Evolutionary conservation across 805 yeast genomes (phyloP), one percentile per base, ranked within the genome.

Genomic region (Candida germanica): DNA sequence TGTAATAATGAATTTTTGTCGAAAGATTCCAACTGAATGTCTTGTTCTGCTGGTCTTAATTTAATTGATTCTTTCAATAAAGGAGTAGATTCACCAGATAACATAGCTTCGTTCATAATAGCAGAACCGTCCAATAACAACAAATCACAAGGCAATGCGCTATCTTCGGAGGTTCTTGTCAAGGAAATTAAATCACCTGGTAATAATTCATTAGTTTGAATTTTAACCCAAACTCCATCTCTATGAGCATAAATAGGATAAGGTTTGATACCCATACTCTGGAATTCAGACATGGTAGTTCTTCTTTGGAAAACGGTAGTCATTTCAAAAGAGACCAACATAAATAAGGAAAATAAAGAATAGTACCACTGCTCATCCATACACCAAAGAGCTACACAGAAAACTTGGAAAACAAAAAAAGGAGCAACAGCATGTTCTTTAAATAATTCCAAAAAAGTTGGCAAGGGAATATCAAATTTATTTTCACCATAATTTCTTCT

Each of bases 371-470:
- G 83, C 49, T 91, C 97, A 64, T 93, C 98, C 77, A 93, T 77
- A 54, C 87, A 75, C 97, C 98, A 93, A 44, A 93, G 70, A 4
- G 91, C 95, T 40, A 91, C 94, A 56, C 97, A 89, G 59, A 93
- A 93, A 39, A 93, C 73, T 68, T 93, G 98, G 70, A 93, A 93
- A 17, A 93, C 96, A 51, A 93, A 93, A 59, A 93, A 87, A 9
- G 98, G 98, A 10, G 98, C 98, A 26, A 93, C 89, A 8, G 98
- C 98, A 58, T 93, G 98, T 63, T 93, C 98, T 55, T 87, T 83
- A 70, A 93, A 93, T 51, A 93, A 71, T 60, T 91, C 98, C 38
- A 75, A 45, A 51, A 93, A 91, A 0, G 96, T 77, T 33, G 98
- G 98, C 37, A 93, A 75, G 20, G 98, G 98, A 47, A 93, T 91